Base-by-base conservation (phyloP, 2,329 filamentous ascomycete genomes). In the Diplodia intermedia region DNA sequence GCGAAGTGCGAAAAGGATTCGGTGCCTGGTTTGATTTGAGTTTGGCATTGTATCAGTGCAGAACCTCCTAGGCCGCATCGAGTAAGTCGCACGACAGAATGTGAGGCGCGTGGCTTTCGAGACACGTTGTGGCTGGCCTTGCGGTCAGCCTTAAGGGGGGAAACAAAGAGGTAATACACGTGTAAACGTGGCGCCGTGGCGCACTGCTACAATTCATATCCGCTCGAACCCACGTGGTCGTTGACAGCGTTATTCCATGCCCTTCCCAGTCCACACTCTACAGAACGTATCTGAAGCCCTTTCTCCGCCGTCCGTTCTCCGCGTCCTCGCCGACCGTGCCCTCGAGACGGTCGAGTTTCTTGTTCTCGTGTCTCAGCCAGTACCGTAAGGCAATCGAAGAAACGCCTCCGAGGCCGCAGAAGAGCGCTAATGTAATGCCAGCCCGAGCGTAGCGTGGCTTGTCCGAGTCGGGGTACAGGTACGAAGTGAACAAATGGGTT, bases 291-390 rank as follows among this genome's bases (percentile, higher is more conserved):
- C 60, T 36, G 47, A 52, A 63, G 15, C 60, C 60, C 12, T 26
- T 20, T 15, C 60, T 52, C 31, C 9, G 29, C 29, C 23, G 26
- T 0, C 29, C 23, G 12, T 63, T 53, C 60, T 63, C 60, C 31
- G 60, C 4, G 36, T 63, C 60, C 23, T 52, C 60, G n/a, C 47
- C 60, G 12, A 52, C n/a, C 4, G 47, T 63, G 43, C 60, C 47
- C 47, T 63, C 60, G 12, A 63, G 60, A 18, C 15, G 29, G 31
- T 65, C 62, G 15, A 65, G 47, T 26, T 55, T 43, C 62, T 43
- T 54, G 50, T 65, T 65, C 62, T 65, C 62, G 15, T 55, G 33
- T 38, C 33, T 54, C 62, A 65, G 20, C 62, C 62, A 65, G 50
- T 36, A 63, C 6, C 60, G 60, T 14, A 63, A 31, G 1, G 31